Conservation (phyloP, 225 moss, liverwort and hornwort species). For the Sphagnum contortum region DNA sequence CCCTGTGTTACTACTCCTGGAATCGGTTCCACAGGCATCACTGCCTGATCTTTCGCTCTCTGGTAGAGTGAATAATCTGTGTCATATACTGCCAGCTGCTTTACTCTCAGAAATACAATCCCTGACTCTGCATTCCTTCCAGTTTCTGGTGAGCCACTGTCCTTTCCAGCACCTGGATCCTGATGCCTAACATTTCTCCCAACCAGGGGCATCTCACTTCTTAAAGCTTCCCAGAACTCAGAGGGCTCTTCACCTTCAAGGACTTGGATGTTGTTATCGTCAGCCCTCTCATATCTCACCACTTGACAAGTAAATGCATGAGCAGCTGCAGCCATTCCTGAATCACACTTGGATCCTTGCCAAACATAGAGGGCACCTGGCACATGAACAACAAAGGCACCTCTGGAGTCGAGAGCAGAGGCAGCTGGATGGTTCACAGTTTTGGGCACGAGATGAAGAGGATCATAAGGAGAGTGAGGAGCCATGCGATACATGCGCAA, state of each 20-base stretch:
- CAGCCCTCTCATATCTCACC: conserved; percentile 33
- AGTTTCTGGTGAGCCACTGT: background rate
- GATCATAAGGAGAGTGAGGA: conserved; percentile 37
- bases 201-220: background rate
- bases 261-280: conserved; percentile 11
- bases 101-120: background rate
- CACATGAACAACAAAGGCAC: conserved; percentile 36
- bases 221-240: conserved; percentile 28
- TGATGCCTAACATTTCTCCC: background rate
- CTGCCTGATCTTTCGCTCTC: conserved; percentile 10
- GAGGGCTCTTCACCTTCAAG: conserved; percentile 25
- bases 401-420: conserved; percentile 29
- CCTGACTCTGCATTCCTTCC: background rate
- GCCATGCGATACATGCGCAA: conserved; percentile 42
- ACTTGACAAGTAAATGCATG: conserved; percentile 25
- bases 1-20: conserved; percentile 2
- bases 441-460: conserved; percentile 38
- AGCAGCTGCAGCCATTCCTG: conserved; percentile 14
- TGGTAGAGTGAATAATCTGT: conserved; percentile 27
- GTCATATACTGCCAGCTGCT: conserved; percentile 15
- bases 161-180: conserved; percentile 2
- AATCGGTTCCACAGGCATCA: conserved; percentile 4
- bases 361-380: conserved; percentile 32
- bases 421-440: conserved; percentile 25
- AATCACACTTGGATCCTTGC: conserved; percentile 34